Evolutionary conservation across 106 monocot genomes (phyloP), one percentile per base, ranked within the genome.

Genomic region (Apostasia ramifera): DNA sequence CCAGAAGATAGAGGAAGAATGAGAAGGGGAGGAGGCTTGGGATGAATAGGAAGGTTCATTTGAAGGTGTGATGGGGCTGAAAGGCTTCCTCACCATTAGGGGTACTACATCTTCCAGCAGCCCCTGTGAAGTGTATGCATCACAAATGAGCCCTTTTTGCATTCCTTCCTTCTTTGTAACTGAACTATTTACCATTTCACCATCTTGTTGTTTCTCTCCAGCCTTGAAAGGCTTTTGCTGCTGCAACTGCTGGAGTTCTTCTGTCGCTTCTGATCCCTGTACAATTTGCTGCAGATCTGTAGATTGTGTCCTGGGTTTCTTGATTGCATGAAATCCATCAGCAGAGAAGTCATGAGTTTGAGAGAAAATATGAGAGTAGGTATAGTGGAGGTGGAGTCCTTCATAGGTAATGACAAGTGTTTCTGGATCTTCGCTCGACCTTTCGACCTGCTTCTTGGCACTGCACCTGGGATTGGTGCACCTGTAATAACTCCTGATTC

Each of bases 371-470:
- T 84, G 80, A 0, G 95, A 84, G 81, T 91, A 88, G 39, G 91
- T 77, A 55, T 88, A 95, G 73, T 95, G 95, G 12, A 95, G 86
- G 67, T 95, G 91, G 50, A 91, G 86, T 10, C 90, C 90, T 78
- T 90, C 86, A 48, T 90, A 90, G 10, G 95, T 95, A 53, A 95
- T 84, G 26, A 91, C 60, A 10, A 88, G 76, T 1, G 76, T 86
- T 13, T 91, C 91, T 7, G 95, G 86, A 48, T 95, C 91, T 3
- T 95, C 95, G 14, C 10, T 51, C 9, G 88, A 88, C 43, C 78
- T 85, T 71, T 95, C 95, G 40, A 95, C 88, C 46, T 95, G 95
- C 68, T 91, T 95, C 80, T 95, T 95, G 1, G 95, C 95, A 62
- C 77, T 86, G 82, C 95, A 95, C 42, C 91, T 69, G 1, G 95